Percentiles rank a stretch among this genome's conserved stretches.
These are phyloP conservation scores for Parasitella parasitica DNA, from an alignment of 371 early-diverging fungal genomes.

Conservation along the genomic window DNA sequence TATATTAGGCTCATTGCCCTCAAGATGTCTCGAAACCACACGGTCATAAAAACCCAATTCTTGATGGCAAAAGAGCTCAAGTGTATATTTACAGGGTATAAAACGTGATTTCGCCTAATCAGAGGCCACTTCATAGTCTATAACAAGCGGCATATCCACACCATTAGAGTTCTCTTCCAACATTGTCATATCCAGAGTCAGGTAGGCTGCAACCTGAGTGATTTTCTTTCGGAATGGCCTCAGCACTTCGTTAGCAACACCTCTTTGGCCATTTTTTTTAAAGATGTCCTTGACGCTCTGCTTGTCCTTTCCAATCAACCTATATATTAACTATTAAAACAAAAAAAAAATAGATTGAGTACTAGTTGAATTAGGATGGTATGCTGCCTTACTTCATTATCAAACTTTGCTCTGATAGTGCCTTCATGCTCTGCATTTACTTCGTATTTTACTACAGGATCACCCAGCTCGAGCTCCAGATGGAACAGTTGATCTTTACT, in stretches of 20 bases:
- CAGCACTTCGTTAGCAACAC: background rate
- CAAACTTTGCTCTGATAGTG: conserved; percentile 2
- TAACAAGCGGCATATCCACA: background rate
- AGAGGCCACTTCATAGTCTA: background rate
- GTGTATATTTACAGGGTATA: background rate
- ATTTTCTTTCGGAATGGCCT: background rate
- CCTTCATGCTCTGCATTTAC: background rate
- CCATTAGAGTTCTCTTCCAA: background rate
- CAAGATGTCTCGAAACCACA: too few relatives aligned
- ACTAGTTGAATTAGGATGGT: background rate
- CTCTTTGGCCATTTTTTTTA: background rate
- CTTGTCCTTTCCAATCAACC: background rate
- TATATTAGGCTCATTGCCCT: too few relatives aligned
- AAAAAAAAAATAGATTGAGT: background rate
- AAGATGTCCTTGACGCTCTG: background rate
- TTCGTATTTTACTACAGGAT: conserved; percentile 1
- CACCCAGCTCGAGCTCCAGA: background rate
- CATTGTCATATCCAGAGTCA: background rate
- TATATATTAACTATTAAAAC: background rate
- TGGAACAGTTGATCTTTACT: background rate
- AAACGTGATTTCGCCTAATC: background rate
- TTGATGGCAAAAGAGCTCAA: too few relatives aligned
- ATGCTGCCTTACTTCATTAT: conserved; percentile 4
- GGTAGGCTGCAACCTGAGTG: background rate
- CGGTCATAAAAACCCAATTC: too few relatives aligned